These are phyloP conservation scores for Pisolithus tinctorius DNA, from an alignment of 768 basidiomycete species.

Conservation along the genomic window DNA sequence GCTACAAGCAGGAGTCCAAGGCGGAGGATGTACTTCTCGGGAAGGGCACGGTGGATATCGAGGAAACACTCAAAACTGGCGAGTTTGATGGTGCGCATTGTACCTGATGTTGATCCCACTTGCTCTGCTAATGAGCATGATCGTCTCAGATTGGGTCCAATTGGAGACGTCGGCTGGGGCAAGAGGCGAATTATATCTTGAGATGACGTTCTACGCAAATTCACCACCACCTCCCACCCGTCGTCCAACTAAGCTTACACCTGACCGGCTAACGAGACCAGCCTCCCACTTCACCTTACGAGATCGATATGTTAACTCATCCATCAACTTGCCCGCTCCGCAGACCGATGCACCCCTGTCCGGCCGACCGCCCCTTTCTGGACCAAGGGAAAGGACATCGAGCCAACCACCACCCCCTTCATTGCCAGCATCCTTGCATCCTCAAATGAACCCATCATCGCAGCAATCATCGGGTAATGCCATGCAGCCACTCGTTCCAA, in stretches of 20 bases:
- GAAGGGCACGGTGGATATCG: conserved; percentile 66
- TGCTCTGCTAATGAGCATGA: not conserved
- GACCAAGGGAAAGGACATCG: conserved; percentile 7
- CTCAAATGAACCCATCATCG: conserved; percentile 8
- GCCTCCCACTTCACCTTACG: conserved; percentile 15
- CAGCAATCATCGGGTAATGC: conserved; percentile 5
- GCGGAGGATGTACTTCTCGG: conserved; percentile 72
- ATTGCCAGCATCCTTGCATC: conserved; percentile 19
- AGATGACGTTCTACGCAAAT: conserved; percentile 88
- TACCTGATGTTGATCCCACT: not conserved
- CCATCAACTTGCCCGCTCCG: conserved; percentile 5
- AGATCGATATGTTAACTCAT: conserved; percentile 12
- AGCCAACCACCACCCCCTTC: conserved; percentile 3
- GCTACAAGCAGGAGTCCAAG: conserved; percentile 71
- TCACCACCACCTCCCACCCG: conserved; percentile 47
- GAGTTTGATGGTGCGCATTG: conserved; percentile 79
- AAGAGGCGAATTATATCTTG: conserved; percentile 83
- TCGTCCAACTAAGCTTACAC: conserved; percentile 47
- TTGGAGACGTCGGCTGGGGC: conserved; percentile 53
- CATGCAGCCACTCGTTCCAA: conserved; percentile 3
- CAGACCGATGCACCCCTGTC: conserved; percentile 10
- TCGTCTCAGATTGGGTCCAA: conserved; percentile 57
- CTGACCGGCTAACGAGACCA: conserved; percentile 47
- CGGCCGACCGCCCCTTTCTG: conserved; percentile 3
- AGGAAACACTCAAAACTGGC: conserved; percentile 73